phyloP scores from a whole-genome alignment of 2,329 filamentous ascomycete species.

The Sarocladiaceae sp. region DNA sequence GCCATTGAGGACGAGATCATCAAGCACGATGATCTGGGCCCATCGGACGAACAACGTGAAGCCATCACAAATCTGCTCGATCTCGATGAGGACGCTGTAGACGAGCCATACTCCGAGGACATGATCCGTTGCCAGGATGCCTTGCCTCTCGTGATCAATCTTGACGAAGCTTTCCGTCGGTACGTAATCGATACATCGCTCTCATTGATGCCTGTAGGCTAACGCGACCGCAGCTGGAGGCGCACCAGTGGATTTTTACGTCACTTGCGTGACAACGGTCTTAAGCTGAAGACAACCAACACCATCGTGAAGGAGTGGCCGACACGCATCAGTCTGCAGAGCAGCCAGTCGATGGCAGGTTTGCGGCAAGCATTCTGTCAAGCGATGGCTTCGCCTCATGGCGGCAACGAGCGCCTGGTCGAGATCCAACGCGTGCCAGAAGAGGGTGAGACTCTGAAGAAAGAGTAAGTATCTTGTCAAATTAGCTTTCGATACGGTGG shows the following conservation, averaged over 20 bases:
- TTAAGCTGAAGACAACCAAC: not conserved
- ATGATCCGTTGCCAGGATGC: not conserved
- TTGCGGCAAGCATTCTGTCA: not conserved
- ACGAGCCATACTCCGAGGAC: not conserved
- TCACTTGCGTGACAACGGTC: not conserved
- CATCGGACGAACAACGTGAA: not conserved
- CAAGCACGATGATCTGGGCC: not conserved
- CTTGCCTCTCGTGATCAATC: not conserved
- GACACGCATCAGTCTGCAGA: not conserved
- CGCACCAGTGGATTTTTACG: not conserved
- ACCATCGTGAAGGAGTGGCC: conserved; percentile 5
- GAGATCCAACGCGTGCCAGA: not conserved
- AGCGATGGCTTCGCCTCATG: not conserved
- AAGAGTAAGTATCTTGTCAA: too few relatives aligned
- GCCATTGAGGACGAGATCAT: not conserved
- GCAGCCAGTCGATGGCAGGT: not conserved
- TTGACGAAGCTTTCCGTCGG: conserved; percentile 3
- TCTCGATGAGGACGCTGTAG: not conserved
- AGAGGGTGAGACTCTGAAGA: not conserved
- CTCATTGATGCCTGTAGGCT: too few relatives aligned
- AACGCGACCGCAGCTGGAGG: too few relatives aligned
- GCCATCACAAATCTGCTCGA: not conserved
- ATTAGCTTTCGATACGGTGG: too few relatives aligned
- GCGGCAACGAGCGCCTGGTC: conserved; percentile 1
- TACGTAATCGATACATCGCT: not conserved